A percentile compares a stretch with the other conserved stretches of the same genome.
Conservation (phyloP, 2,329 filamentous ascomycete genomes). For the Exophiala viscosa region DNA sequence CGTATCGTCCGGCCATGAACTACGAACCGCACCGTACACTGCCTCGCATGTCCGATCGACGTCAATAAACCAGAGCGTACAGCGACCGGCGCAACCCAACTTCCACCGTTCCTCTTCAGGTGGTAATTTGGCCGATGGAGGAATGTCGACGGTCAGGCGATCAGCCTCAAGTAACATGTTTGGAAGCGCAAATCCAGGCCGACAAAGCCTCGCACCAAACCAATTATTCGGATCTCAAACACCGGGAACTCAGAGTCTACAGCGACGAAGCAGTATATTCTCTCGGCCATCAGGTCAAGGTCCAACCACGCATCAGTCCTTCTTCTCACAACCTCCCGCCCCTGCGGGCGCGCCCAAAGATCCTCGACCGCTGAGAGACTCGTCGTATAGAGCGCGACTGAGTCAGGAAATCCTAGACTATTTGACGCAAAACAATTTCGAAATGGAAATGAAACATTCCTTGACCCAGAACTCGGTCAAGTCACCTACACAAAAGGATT, state of each 20-base stretch:
- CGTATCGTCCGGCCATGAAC: slow-evolving; percentile 70
- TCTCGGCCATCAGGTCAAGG: slow-evolving; percentile 66
- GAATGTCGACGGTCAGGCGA: slow-evolving; percentile 76
- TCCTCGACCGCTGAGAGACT: slow-evolving; percentile 78
- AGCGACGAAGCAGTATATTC: slow-evolving; percentile 77
- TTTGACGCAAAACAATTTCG: slow-evolving; percentile 88
- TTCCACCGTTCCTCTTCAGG: slow-evolving; percentile 84
- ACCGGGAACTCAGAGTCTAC: slow-evolving; percentile 52
- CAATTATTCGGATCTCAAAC: slow-evolving; percentile 50
- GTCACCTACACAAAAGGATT: slow-evolving; percentile 96
- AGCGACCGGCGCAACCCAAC: slow-evolving; percentile 77
- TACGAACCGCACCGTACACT: slow-evolving; percentile 61
- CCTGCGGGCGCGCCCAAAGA: slow-evolving; percentile 80
- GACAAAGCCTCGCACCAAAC: slow-evolving; percentile 68
- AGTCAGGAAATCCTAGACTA: slow-evolving; percentile 89
- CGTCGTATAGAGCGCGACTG: slow-evolving; percentile 74
- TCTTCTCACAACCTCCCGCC: slow-evolving; percentile 84
- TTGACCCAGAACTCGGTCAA: slow-evolving; percentile 88
- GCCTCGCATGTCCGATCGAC: slow-evolving; percentile 74
- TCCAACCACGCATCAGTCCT: slow-evolving; percentile 77
- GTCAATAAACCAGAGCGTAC: slow-evolving; percentile 82
- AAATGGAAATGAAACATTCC: slow-evolving; percentile 94
- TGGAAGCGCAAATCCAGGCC: slow-evolving; percentile 54
- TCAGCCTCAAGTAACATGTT: slow-evolving; percentile 70
- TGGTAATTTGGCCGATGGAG: slow-evolving; percentile 72